These are phyloP conservation scores for Aspergillus quadricinctus DNA, from an alignment of 2,329 filamentous ascomycete species.

Conservation along the genomic window DNA sequence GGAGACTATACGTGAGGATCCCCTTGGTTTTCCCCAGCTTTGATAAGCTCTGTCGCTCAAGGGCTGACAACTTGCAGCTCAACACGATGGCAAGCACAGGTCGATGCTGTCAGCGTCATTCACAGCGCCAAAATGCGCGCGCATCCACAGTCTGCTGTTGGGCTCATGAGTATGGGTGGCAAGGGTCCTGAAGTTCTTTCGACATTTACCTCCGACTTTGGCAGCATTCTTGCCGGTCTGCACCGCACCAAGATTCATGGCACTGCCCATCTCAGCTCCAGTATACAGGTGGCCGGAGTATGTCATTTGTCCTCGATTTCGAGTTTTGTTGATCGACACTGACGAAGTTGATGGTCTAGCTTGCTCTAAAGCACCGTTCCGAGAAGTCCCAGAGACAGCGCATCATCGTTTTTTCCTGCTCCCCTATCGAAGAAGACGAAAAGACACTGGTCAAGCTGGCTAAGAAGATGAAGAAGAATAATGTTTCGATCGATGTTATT, in stretches of 20 bases:
- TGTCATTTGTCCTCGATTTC: slow-evolving; percentile 30
- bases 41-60: slow-evolving; percentile 8
- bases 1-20: slow-evolving; percentile 69
- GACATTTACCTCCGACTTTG: slow-evolving; percentile 92
- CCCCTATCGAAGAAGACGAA: slow-evolving; percentile 82
- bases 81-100: slow-evolving; percentile 92
- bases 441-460: slow-evolving; percentile 84
- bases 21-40: neutral
- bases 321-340: slow-evolving; percentile 1
- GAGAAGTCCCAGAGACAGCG: slow-evolving; percentile 96
- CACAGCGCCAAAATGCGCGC: slow-evolving; percentile 93
- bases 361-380: slow-evolving; percentile 94
- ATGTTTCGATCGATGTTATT: slow-evolving; percentile 89
- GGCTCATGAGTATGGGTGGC: slow-evolving; percentile 98
- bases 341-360: slow-evolving; percentile 47
- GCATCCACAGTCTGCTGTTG: slow-evolving; percentile 95
- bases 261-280: slow-evolving; percentile 80
- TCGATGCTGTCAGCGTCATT: slow-evolving; percentile 89
- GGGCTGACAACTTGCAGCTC: slow-evolving; percentile 56
- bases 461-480: slow-evolving; percentile 99
- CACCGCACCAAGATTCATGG: slow-evolving; percentile 94
- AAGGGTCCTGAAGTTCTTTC: slow-evolving; percentile 96
- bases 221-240: slow-evolving; percentile 88
- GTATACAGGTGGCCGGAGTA: slow-evolving; percentile 92
- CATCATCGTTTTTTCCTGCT: slow-evolving; percentile 96